These are phyloP conservation scores for Barbarea vulgaris DNA, from an alignment of 345 rosid genomes.

Conservation along the genomic window DNA sequence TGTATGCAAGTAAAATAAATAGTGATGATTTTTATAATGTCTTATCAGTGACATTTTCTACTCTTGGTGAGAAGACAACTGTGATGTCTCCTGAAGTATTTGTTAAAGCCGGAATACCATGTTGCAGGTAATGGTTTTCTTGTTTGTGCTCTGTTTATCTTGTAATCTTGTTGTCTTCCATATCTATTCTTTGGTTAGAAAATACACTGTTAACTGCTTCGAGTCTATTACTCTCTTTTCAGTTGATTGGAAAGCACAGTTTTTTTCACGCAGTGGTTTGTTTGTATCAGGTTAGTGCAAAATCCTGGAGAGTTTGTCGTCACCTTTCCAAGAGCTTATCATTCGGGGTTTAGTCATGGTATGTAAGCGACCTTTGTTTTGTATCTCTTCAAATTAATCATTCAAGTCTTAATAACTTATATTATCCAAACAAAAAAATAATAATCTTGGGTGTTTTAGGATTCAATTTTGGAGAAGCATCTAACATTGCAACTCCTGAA, in stretches of 20 bases:
- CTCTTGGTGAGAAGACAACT: constrained; percentile 97
- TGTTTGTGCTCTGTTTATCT: constrained; percentile 33
- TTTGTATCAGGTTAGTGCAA: constrained; percentile 74
- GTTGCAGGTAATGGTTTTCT: constrained; percentile 77
- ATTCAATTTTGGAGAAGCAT: constrained; percentile 94
- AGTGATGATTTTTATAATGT: constrained; percentile 7
- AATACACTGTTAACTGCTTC: neutral
- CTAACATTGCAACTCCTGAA: constrained; percentile 96
- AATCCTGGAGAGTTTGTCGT: constrained; percentile 95
- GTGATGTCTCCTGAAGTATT: constrained; percentile 98
- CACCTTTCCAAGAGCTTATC: constrained; percentile 98
- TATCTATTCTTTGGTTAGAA: constrained; percentile 4
- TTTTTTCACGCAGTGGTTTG: constrained; percentile 2
- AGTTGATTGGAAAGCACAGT: neutral
- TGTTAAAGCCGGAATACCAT: constrained; percentile 84
- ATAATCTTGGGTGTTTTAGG: constrained; percentile 49
- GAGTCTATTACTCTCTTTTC: neutral
- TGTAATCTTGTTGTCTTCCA: neutral
- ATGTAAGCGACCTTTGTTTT: constrained; percentile 26
- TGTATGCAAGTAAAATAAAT: constrained; percentile 10
- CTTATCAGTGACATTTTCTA: constrained; percentile 72
- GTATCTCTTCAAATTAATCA: constrained; percentile 1
- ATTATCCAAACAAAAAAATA: neutral
- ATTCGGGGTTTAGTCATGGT: constrained; percentile 99
- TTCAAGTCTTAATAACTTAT: constrained; percentile 21